phyloP scores from a whole-genome alignment of 495 filamentous ascomycete species.

The Penicillium alfredii region DNA sequence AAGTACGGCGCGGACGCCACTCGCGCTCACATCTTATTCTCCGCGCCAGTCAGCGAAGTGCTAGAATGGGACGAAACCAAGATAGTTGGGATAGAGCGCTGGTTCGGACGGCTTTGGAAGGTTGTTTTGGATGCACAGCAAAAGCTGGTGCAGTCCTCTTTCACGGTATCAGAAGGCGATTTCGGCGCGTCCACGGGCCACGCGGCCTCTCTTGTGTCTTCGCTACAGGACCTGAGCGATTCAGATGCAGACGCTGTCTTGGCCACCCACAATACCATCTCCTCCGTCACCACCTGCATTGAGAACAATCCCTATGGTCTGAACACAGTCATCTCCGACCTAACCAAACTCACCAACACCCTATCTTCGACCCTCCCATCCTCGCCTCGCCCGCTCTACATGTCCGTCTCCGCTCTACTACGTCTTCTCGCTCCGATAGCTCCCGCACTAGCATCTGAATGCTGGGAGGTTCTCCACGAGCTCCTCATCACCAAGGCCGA shows the following conservation, averaged over 20 bases:
- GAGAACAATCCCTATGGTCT: constrained; percentile 60
- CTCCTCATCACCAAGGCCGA: constrained; percentile 12
- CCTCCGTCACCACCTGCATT: constrained; percentile 62
- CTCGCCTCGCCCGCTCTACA: constrained; percentile 31
- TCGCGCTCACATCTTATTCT: constrained; percentile 80
- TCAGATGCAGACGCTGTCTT: constrained; percentile 56
- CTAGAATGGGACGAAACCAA: constrained; percentile 84
- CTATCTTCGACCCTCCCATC: constrained; percentile 38
- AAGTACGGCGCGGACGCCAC: constrained; percentile 79
- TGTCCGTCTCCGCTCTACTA: constrained; percentile 47
- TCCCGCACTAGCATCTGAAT: constrained; percentile 73
- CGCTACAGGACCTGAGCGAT: constrained; percentile 32
- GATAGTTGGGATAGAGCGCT: constrained; percentile 73
- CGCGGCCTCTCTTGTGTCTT: constrained; percentile 20
- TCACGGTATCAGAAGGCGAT: constrained; percentile 13
- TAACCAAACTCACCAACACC: constrained; percentile 71
- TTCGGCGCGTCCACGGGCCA: constrained; percentile 17
- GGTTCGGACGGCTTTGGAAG: constrained; percentile 63
- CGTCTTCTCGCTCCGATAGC: constrained; percentile 71
- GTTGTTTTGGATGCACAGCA: constrained; percentile 40
- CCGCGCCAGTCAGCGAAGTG: constrained; percentile 74
- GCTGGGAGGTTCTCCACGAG: constrained; percentile 59
- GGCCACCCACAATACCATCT: constrained; percentile 58
- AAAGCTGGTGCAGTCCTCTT: constrained; percentile 18
- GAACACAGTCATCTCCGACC: constrained; percentile 75